phyloP scores from a whole-genome alignment of 106 monocot species.

The Platanthera guangdongensis region DNA sequence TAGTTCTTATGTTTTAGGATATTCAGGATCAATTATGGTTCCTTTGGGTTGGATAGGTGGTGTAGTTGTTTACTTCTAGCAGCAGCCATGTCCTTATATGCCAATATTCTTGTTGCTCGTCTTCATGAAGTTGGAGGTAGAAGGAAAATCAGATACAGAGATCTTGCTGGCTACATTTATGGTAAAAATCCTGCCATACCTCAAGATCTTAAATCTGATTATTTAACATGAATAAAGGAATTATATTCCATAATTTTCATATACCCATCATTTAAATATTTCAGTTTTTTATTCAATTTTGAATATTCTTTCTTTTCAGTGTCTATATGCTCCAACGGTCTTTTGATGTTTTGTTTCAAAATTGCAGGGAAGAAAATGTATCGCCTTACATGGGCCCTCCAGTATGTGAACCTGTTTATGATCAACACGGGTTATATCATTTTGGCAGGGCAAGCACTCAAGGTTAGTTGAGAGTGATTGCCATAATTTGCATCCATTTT shows the following conservation, averaged over 20 bases:
- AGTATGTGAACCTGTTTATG: slow-evolving; percentile 93
- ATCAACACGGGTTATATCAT: slow-evolving; percentile 96
- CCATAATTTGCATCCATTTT: neutral
- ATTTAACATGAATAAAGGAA: no score
- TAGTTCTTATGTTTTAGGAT: slow-evolving; percentile 92
- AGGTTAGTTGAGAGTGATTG: slow-evolving; percentile 36
- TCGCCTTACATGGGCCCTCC: slow-evolving; percentile 77
- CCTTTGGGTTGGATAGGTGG: slow-evolving; percentile 81
- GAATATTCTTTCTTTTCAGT: neutral
- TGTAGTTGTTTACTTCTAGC: slow-evolving; percentile 65
- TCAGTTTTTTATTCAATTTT: neutral
- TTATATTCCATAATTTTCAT: no score
- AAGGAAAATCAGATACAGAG: slow-evolving; percentile 93
- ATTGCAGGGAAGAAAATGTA: slow-evolving; percentile 78
- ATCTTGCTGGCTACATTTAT: slow-evolving; percentile 92
- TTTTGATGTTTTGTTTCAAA: slow-evolving; percentile 5
- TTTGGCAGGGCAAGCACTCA: slow-evolving; percentile 89
- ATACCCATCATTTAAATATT: no score
- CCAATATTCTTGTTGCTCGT: slow-evolving; percentile 71
- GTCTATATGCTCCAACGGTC: neutral
- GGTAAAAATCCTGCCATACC: slow-evolving; percentile 24
- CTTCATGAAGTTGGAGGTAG: slow-evolving; percentile 90
- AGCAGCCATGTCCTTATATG: slow-evolving; percentile 82
- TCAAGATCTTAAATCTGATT: neutral
- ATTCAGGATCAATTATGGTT: slow-evolving; percentile 88